A percentile compares a stretch with the other conserved stretches of the same genome.
phyloP scores from a whole-genome alignment of 2,329 filamentous ascomycete species.

The Alternaria atra region DNA sequence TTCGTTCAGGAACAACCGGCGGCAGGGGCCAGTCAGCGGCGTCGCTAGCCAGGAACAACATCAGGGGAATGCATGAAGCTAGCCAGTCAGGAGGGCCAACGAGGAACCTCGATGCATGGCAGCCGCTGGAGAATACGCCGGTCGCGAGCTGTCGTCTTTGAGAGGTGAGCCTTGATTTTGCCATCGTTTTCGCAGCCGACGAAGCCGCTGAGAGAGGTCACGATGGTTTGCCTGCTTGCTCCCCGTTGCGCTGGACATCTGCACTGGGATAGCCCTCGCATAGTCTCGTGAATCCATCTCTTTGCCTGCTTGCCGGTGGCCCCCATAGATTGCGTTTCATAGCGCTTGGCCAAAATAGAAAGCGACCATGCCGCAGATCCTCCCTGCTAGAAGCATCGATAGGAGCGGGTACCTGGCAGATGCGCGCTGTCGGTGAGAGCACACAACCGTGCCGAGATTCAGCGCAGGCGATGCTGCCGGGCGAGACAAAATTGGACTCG shows the following conservation, averaged over 20 bases:
- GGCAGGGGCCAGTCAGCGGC: slow-evolving; percentile 39
- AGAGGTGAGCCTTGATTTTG: slow-evolving; percentile 22
- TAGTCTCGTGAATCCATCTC: slow-evolving; percentile 8
- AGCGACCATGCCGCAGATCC: slow-evolving; percentile 42
- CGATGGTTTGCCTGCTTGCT: slow-evolving; percentile 1
- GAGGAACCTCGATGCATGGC: slow-evolving; percentile 21
- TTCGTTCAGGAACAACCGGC: slow-evolving; percentile 42
- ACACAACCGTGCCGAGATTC: slow-evolving; percentile 19
- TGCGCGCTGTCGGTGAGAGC: slow-evolving; percentile 19
- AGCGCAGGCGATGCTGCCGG: slow-evolving; percentile 5
- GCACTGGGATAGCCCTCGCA: slow-evolving; percentile 1
- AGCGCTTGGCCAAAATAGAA: slow-evolving; percentile 45
- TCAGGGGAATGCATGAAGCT: slow-evolving; percentile 24
- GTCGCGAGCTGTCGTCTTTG: slow-evolving; percentile 74
- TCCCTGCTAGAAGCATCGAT: slow-evolving; percentile 36
- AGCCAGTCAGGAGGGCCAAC: slow-evolving; percentile 33
- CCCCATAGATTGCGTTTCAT: slow-evolving; percentile 44
- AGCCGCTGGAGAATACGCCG: slow-evolving; percentile 51
- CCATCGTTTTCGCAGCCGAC: slow-evolving; percentile 6
- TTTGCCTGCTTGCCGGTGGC: slow-evolving; percentile 22
- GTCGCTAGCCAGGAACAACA: slow-evolving; percentile 35
- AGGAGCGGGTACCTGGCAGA: slow-evolving; percentile 42
- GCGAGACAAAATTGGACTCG: slow-evolving; percentile 7
- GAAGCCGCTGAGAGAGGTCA: slow-evolving; percentile 15
- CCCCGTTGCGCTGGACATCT: not conserved